phyloP scores from a whole-genome alignment of 805 yeast genomes.

The Cyberlindnera xylosilytica region DNA sequence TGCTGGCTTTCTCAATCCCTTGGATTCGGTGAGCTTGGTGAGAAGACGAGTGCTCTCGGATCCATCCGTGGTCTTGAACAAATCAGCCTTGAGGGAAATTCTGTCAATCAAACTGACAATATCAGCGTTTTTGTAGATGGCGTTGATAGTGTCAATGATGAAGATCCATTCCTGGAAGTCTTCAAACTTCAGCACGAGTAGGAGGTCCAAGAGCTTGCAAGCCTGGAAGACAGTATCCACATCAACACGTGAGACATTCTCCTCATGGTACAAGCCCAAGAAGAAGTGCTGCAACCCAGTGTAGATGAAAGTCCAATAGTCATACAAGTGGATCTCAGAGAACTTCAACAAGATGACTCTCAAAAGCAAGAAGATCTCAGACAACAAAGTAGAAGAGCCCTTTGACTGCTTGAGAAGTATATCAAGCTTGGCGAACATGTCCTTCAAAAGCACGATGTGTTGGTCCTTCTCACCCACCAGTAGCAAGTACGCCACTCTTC shows the following conservation, averaged over 20 bases:
- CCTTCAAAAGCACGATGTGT: slow-evolving; percentile 44
- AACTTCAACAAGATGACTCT: slow-evolving; percentile 64
- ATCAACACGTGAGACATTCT: slow-evolving; percentile 35
- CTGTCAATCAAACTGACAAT: slow-evolving; percentile 26
- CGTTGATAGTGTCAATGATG: slow-evolving; percentile 63
- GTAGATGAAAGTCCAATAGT: slow-evolving; percentile 67
- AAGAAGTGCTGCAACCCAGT: slow-evolving; percentile 58
- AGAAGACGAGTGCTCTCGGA: slow-evolving; percentile 15
- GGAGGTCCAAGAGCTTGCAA: slow-evolving; percentile 75
- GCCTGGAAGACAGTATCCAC: slow-evolving; percentile 48
- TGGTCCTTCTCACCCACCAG: slow-evolving; percentile 60
- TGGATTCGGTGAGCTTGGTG: slow-evolving; percentile 17
- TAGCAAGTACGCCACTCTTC: slow-evolving; percentile 61
- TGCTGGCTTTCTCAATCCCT: slow-evolving; percentile 31
- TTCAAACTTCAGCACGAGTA: slow-evolving; percentile 66
- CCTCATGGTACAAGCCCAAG: slow-evolving; percentile 29
- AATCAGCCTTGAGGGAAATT: slow-evolving; percentile 17
- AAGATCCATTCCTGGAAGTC: slow-evolving; percentile 91
- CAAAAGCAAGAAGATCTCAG: slow-evolving; percentile 53
- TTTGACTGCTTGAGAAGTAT: slow-evolving; percentile 33
- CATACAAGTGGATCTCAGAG: slow-evolving; percentile 58
- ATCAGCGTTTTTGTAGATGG: slow-evolving; percentile 40
- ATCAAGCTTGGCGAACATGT: slow-evolving; percentile 46
- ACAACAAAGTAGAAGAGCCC: slow-evolving; percentile 29
- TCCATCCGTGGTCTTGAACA: slow-evolving; percentile 21